A percentile compares a stretch with the other conserved stretches of the same genome.
These are phyloP conservation scores for Penicillium daleae DNA, from an alignment of 495 filamentous ascomycete species.

Conservation along the genomic window DNA sequence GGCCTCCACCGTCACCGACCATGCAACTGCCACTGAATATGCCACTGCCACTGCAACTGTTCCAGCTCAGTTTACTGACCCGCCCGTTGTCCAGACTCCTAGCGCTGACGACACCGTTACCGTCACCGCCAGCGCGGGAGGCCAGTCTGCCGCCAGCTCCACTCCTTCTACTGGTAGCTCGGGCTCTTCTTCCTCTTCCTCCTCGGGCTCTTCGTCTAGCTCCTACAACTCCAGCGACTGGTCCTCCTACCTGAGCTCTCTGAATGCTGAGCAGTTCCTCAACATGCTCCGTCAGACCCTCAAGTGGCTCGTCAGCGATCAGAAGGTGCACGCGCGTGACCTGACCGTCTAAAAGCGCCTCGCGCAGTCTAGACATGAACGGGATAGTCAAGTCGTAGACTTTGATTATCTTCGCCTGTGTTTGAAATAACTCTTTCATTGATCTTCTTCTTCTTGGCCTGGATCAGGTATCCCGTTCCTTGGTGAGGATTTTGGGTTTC, in stretches of 20 bases:
- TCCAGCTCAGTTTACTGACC: slow-evolving; percentile 30
- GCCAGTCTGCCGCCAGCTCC: slow-evolving; percentile 27
- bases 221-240: slow-evolving; percentile 32
- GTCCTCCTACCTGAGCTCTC: slow-evolving; percentile 40
- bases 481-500: slow-evolving; percentile 7
- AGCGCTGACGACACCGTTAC: slow-evolving; percentile 22
- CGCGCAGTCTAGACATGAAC: slow-evolving; percentile 13
- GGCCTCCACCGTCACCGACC: slow-evolving; percentile 18
- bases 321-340: slow-evolving; percentile 42
- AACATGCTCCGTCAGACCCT: slow-evolving; percentile 38
- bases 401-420: slow-evolving; percentile 1
- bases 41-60: slow-evolving; percentile 19
- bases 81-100: slow-evolving; percentile 26
- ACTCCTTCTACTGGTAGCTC: slow-evolving; percentile 14
- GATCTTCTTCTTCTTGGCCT: slow-evolving; percentile 17
- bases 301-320: slow-evolving; percentile 44
- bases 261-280: slow-evolving; percentile 44
- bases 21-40: slow-evolving; percentile 20
- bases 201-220: slow-evolving; percentile 7
- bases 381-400: neutral
- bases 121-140: slow-evolving; percentile 26
- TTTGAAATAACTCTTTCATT: no score
- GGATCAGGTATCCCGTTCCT: slow-evolving; percentile 23
- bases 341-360: slow-evolving; percentile 27
- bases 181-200: slow-evolving; percentile 8